These are phyloP conservation scores for Fusarium sp. DNA, from an alignment of 2,329 filamentous ascomycete species.

Conservation along the genomic window DNA sequence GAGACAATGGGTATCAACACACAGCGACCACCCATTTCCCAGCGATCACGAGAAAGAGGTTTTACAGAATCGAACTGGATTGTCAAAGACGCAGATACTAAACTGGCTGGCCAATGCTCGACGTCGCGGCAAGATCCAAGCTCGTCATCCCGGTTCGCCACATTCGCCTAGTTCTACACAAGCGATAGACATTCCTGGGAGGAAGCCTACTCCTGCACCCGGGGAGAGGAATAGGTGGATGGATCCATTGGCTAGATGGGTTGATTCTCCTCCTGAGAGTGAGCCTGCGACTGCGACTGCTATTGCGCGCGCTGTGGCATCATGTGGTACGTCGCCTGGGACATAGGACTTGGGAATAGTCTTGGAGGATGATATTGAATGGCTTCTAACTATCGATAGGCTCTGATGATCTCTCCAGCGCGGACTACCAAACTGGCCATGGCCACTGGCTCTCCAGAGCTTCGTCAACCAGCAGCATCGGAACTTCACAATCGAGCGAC, in stretches of 20 bases:
- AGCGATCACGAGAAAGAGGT: background rate
- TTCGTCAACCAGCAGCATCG: constrained; percentile 36
- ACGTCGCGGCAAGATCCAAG: background rate
- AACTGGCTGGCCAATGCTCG: constrained; percentile 4
- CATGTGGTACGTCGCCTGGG: background rate
- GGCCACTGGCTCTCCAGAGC: constrained; percentile 8
- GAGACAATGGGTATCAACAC: constrained; percentile 30
- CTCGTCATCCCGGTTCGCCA: background rate
- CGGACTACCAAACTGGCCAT: background rate
- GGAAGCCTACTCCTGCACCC: background rate
- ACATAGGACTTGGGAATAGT: background rate
- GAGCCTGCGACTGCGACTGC: constrained; percentile 41
- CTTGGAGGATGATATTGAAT: rapidly evolving
- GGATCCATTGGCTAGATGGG: constrained; percentile 41
- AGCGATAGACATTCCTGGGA: background rate
- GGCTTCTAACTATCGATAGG: background rate
- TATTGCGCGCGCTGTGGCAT: constrained; percentile 39
- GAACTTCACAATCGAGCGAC: constrained; percentile 26
- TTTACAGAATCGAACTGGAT: background rate
- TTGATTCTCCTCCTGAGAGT: constrained; percentile 43
- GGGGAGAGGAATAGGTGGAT: background rate
- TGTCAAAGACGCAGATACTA: background rate
- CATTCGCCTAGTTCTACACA: background rate
- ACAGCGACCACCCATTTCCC: background rate
- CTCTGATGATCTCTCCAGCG: background rate